Percentiles rank a stretch among this genome's conserved stretches.
These are phyloP conservation scores for Cyclocybe aegerita DNA, from an alignment of 768 basidiomycete species.

Conservation along the genomic window DNA sequence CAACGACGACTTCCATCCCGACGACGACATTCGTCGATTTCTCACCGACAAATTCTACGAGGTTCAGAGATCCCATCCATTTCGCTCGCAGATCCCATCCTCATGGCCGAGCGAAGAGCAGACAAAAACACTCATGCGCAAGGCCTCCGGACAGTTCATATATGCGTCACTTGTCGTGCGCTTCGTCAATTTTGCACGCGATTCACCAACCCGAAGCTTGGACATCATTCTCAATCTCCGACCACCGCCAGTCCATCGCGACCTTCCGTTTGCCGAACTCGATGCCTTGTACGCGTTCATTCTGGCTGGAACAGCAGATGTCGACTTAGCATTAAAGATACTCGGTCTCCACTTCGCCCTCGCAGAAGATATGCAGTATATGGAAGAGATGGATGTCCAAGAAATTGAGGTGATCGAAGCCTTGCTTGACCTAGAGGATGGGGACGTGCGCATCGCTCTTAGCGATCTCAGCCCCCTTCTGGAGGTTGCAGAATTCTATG, in stretches of 20 bases:
- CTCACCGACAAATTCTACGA: slow-evolving; percentile 7
- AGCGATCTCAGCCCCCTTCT: neutral
- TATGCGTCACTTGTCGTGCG: slow-evolving; percentile 13
- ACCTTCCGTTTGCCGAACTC: slow-evolving; percentile 11
- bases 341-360: neutral
- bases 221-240: slow-evolving; percentile 6
- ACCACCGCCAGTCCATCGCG: neutral
- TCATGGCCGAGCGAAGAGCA: slow-evolving; percentile 14
- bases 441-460: neutral
- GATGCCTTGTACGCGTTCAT: slow-evolving; percentile 15
- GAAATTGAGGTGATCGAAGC: neutral
- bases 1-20: slow-evolving; percentile 10
- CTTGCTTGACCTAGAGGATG: neutral
- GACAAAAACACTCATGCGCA: slow-evolving; percentile 8
- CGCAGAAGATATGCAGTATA: neutral
- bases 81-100: slow-evolving; percentile 1
- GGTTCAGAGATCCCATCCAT: slow-evolving; percentile 7
- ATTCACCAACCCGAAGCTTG: slow-evolving; percentile 10
- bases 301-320: neutral
- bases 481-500: neutral
- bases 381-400: too few relatives aligned
- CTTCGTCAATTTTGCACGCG: slow-evolving; percentile 6
- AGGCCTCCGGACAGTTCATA: slow-evolving; percentile 19
- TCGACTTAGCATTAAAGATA: neutral
- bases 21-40: slow-evolving; percentile 12